A percentile compares a stretch with the other conserved stretches of the same genome.
These are phyloP conservation scores for Fraxinus xanthoxyloides DNA, from an alignment of 305 asterid species.

Conservation along the genomic window DNA sequence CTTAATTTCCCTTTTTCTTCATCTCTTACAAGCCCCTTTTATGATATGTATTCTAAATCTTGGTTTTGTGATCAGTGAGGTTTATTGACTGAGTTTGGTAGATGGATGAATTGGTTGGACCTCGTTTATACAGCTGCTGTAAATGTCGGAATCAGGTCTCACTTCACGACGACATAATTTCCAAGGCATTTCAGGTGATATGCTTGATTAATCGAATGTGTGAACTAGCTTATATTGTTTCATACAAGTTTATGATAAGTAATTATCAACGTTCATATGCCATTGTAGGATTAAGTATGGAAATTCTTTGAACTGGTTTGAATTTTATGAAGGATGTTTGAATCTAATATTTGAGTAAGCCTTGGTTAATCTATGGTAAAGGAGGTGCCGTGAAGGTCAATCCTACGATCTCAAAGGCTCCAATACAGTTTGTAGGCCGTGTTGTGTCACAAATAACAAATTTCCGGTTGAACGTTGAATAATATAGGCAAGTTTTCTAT, in stretches of 20 bases:
- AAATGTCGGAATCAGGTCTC: slow-evolving; percentile 76
- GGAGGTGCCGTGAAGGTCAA: not conserved
- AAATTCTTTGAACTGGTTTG: not conserved
- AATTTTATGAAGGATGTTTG: not conserved
- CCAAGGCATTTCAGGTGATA: slow-evolving; percentile 85
- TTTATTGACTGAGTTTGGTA: slow-evolving; percentile 13
- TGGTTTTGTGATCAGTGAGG: slow-evolving; percentile 22
- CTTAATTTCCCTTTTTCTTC: not conserved
- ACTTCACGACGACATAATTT: slow-evolving; percentile 73
- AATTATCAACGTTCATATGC: not conserved
- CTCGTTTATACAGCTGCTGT: slow-evolving; percentile 79
- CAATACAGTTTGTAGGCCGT: not conserved
- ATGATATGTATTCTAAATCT: not conserved
- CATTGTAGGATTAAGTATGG: not conserved
- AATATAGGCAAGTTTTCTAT: not conserved
- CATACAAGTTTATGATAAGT: not conserved
- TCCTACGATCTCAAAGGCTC: not conserved
- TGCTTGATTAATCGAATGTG: not conserved
- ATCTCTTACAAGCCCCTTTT: not conserved
- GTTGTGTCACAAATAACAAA: not conserved
- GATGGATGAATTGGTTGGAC: slow-evolving; percentile 74
- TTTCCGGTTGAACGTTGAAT: not conserved
- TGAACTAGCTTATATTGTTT: not conserved
- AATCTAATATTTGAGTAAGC: too few relatives aligned
- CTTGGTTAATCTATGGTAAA: not conserved